Evolutionary conservation across 1,284 basidiomycete species (phyloP), one percentile per base, ranked within the genome.

Genomic region (Malassezia equina): DNA sequence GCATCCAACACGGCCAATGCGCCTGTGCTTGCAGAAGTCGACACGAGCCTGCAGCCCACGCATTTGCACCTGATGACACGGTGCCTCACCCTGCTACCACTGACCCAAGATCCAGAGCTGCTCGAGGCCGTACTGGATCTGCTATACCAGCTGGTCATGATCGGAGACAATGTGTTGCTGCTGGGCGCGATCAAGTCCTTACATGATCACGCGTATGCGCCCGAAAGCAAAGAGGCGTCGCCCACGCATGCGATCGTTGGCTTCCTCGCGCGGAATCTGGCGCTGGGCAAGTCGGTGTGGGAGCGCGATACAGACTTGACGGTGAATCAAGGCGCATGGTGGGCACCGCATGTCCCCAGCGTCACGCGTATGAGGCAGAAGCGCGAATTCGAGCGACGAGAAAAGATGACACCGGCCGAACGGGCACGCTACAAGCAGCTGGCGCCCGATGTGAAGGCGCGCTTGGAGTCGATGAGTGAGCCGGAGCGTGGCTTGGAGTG

Each of bases 121-220:
- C 56, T 65, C 29, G 71, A 73, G 46, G 62, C 63, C 11, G 61
- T 50, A 7, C 54, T 70, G 28, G 71, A 73, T 24, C 54, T 71
- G 15, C 55, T 73, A 29, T 70, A 69, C 40, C 71, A 73, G 55
- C 51, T 69, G 4, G 54, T 63, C 28, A 57, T 61, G 45, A 64
- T 65, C 19, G 64, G 61, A 28, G 65, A 65, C 51, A 71, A 71
- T 33, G 67, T 60, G 21, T 55, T 71, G 36, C 48, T 53, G 32
- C 53, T 69, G 19, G 62, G 60, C 11, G 49, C 57, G 11, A 44
- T 55, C 2, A 24, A 11, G 15, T 52, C n/a, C 11, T 28, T 27
- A 43, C 34, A 9, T 41, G 32, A 43, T 21, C 46, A 15, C 17
- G 52, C 17, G 27, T 39, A 39, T 15, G 19, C 3, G 17, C 19